Conservation (phyloP, 495 filamentous ascomycete species). For the Penicillium riverlandense region DNA sequence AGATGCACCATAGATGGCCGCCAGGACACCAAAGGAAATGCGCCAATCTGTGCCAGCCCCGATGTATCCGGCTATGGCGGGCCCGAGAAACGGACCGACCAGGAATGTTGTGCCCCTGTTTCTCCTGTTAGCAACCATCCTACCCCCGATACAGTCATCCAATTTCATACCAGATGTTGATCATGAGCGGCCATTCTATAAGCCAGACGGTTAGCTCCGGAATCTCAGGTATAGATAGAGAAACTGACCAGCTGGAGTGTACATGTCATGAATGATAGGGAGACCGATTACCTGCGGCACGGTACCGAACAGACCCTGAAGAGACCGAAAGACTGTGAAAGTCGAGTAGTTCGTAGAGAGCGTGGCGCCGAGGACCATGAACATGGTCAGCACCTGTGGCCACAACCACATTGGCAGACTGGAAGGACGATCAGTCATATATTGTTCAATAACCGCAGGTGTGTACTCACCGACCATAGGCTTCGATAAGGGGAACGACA, state of each 20-base stretch:
- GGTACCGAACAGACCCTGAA: slow-evolving; percentile 45
- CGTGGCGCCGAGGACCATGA: slow-evolving; percentile 41
- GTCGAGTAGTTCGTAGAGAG: slow-evolving; percentile 34
- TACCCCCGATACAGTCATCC: neutral
- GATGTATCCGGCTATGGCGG: slow-evolving; percentile 37
- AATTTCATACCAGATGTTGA: slow-evolving; percentile 35
- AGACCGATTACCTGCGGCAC: slow-evolving; percentile 41
- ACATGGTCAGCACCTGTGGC: slow-evolving; percentile 40
- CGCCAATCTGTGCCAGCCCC: slow-evolving; percentile 30
- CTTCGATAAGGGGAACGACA: slow-evolving; percentile 41
- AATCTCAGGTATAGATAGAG: neutral
- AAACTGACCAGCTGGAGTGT: slow-evolving; percentile 25
- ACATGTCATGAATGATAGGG: slow-evolving; percentile 41
- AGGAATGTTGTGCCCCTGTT: slow-evolving; percentile 36
- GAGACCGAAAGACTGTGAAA: slow-evolving; percentile 44
- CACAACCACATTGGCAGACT: slow-evolving; percentile 45
- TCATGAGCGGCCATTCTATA: slow-evolving; percentile 38
- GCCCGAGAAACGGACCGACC: slow-evolving; percentile 38
- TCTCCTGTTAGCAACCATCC: no score
- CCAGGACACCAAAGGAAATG: slow-evolving; percentile 38
- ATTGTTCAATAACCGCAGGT: no score
- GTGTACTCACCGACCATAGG: slow-evolving; percentile 37
- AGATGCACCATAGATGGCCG: slow-evolving; percentile 37
- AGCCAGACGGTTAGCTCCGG: neutral
- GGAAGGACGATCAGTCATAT: neutral